Evolutionary conservation across 2,329 filamentous ascomycete species (phyloP).

Genomic region (Claviceps purpurea): DNA sequence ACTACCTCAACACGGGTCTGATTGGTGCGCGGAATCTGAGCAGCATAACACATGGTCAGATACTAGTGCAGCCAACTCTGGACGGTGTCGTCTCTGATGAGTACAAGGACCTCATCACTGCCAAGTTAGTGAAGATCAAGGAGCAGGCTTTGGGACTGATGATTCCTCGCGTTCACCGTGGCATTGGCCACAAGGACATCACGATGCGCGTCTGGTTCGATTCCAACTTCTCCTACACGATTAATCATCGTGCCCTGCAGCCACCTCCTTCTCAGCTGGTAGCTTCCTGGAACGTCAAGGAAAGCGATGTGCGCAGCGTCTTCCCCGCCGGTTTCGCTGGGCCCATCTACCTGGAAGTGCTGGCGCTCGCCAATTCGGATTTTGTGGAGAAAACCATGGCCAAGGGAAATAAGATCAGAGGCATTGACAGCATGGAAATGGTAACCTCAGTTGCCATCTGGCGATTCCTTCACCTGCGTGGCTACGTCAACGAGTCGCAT

Average conservation of each 20-base stretch:
- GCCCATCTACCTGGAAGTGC: constrained; percentile 43
- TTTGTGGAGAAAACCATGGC: constrained; percentile 58
- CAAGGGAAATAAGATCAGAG: constrained; percentile 42
- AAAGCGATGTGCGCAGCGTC: constrained; percentile 36
- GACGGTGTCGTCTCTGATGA: constrained; percentile 69
- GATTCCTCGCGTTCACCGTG: constrained; percentile 67
- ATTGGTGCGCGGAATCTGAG: constrained; percentile 68
- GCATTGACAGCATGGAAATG: constrained; percentile 54
- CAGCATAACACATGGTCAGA: constrained; percentile 68
- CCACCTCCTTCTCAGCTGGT: constrained; percentile 33
- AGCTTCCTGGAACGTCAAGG: constrained; percentile 60
- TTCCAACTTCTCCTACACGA: constrained; percentile 49
- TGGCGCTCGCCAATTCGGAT: constrained; percentile 53
- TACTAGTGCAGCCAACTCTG: constrained; percentile 68
- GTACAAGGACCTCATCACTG: constrained; percentile 67
- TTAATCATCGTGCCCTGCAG: constrained; percentile 44
- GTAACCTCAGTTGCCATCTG: constrained; percentile 63
- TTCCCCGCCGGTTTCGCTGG: constrained; percentile 28
- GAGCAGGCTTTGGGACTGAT: constrained; percentile 67
- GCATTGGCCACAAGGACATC: constrained; percentile 69
- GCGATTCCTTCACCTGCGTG: constrained; percentile 80
- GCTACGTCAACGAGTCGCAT: constrained; percentile 69
- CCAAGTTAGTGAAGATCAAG: constrained; percentile 59
- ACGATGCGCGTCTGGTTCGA: constrained; percentile 77
- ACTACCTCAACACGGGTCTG: constrained; percentile 75